A percentile compares a stretch with the other conserved stretches of the same genome.
phyloP scores from a whole-genome alignment of 257 asterid species.

The Echium plantagineum region DNA sequence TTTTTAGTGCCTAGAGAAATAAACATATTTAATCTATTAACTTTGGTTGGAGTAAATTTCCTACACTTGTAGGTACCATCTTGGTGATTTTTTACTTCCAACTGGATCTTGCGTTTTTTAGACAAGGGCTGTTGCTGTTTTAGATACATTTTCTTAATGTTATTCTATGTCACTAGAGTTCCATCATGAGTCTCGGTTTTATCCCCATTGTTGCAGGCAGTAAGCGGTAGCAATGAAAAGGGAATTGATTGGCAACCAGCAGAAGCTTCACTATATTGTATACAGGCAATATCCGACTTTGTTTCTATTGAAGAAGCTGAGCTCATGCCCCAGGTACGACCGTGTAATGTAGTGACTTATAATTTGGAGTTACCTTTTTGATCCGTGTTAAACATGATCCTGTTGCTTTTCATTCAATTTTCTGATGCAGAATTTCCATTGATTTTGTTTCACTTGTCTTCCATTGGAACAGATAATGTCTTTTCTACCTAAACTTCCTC shows the following conservation, averaged over 20 bases:
- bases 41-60: too few species aligned
- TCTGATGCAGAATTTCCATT: not conserved
- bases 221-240: conserved; percentile 42
- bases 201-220: conserved; percentile 41
- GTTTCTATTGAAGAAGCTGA: conserved; percentile 71
- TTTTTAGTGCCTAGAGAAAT: too few species aligned
- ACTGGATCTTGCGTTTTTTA: too few species aligned
- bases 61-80: too few species aligned
- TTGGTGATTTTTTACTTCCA: too few species aligned
- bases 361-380: conserved; percentile 2
- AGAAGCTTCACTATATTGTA: conserved; percentile 92
- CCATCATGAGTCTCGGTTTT: not conserved
- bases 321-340: conserved; percentile 82
- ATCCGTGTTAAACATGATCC: not conserved
- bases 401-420: conserved; percentile 3
- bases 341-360: not conserved
- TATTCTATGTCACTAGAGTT: conserved; percentile 3
- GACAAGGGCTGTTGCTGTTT: too few species aligned
- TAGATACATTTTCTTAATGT: not conserved
- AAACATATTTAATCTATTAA: too few species aligned
- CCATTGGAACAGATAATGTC: conserved; percentile 59
- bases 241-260: conserved; percentile 75
- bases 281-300: conserved; percentile 83
- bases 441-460: conserved; percentile 7
- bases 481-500: conserved; percentile 83